Conservation (phyloP, 208 protist genomes). For the Acanthamoeba royreba region DNA sequence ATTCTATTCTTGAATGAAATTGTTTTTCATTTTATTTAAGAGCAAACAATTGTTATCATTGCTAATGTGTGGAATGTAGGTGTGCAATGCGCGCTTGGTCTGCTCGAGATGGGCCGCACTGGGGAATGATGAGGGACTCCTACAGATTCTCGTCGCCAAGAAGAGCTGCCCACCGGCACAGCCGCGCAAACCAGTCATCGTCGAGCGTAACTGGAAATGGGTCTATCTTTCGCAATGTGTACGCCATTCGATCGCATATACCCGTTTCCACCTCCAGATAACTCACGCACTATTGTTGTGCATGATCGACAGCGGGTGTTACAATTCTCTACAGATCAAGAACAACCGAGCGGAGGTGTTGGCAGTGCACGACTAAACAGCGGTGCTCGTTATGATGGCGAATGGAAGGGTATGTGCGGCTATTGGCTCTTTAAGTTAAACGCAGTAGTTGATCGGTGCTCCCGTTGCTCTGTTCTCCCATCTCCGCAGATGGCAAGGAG, state of each 20-base stretch:
- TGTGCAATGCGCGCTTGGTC: not conserved
- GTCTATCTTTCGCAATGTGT: slow-evolving; percentile 8
- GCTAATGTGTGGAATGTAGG: not conserved
- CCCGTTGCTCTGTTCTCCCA: not conserved
- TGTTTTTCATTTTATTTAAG: not conserved
- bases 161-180: not conserved
- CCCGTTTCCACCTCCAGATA: no score
- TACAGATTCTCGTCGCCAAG: not conserved
- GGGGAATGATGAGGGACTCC: slow-evolving; percentile 10
- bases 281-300: no score
- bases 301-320: not conserved
- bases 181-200: not conserved
- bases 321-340: not conserved
- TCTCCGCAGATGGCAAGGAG: not conserved
- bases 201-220: slow-evolving; percentile 28
- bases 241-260: no score
- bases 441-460: no score
- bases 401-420: not conserved
- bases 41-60: not conserved
- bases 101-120: not conserved
- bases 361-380: not conserved
- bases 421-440: no score
- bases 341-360: not conserved
- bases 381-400: slow-evolving; percentile 32
- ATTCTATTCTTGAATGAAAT: not conserved